These are phyloP conservation scores for Mycena latifolia DNA, from an alignment of 768 basidiomycete genomes.

Conservation along the genomic window DNA sequence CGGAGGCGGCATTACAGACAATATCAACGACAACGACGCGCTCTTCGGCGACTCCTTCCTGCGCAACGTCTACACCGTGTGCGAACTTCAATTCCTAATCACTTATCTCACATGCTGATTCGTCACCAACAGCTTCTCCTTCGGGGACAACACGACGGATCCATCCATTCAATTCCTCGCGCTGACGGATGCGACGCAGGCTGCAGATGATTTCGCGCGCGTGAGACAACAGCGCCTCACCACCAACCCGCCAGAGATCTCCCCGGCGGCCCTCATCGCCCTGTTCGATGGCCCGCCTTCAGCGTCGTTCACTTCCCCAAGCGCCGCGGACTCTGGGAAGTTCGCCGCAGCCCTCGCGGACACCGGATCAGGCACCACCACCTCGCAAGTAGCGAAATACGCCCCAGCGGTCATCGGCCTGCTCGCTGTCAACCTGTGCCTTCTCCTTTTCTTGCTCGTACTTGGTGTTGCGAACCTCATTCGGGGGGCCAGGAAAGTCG, in stretches of 20 bases:
- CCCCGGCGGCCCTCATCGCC: too few species aligned
- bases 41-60: slow-evolving; percentile 26
- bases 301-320: too few species aligned
- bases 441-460: not conserved
- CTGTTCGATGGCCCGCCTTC: too few species aligned
- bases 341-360: not conserved
- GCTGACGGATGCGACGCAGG: too few species aligned
- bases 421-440: not conserved
- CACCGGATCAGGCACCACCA: not conserved
- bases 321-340: too few species aligned
- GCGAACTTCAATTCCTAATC: not conserved
- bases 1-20: not conserved
- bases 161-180: too few species aligned
- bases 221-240: too few species aligned
- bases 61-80: slow-evolving; percentile 20
- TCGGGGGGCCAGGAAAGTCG: not conserved
- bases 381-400: not conserved
- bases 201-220: too few species aligned
- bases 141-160: too few species aligned
- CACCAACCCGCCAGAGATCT: too few species aligned
- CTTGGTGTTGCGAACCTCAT: not conserved
- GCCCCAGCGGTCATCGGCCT: not conserved
- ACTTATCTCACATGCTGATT: too few species aligned
- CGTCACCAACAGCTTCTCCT: too few species aligned
- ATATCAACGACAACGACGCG: not conserved